Base-by-base conservation (phyloP, 2,329 filamentous ascomycete species). In the Claviceps humidiphila region DNA sequence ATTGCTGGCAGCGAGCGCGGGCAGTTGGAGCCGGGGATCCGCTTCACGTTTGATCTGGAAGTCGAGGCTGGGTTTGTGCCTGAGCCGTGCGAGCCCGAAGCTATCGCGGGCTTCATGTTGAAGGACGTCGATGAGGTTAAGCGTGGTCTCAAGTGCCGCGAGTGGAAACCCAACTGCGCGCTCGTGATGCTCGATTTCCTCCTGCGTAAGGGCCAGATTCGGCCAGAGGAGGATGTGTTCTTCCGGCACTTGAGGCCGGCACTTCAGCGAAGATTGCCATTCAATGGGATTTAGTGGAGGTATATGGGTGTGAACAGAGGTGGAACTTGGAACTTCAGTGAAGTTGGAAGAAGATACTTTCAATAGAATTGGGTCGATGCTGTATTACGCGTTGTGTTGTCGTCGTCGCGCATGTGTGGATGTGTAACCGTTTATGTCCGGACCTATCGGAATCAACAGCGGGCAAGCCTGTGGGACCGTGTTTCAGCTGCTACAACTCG, bases 151-250 rank as follows among this genome's bases (percentile, higher is more conserved):
- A 54, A 56, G 17, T 51, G 51, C 5, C 50, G 56, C 8, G 51
- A 51, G 30, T 70, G 67, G 67, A 70, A 70, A 58, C 66, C 67
- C n/a, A 69, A 68, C 50, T 68, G 65, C 47, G 67, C 61, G n/a
- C 55, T 69, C 5, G 66, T 68, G n/a, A 68, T 68, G 63, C 56
- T 70, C 24, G 65, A 68, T 45, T 70, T 68, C 49, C 53, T 70
- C 41, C 52, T 65, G 13, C 62, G 65, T 17, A 62, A 63, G 51
- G 58, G 60, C 4, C 59, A 62, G 38, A 53, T 67, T 42, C 56
- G 48, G 11, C 57, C 55, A 7, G 54, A 51, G 1, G 59, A 64
- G 4, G 61, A 64, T 40, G 56, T 54, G 22, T 54, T 56, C 5
- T 60, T 59, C 17, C 52, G 51, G 1, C 46, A 56, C 3, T 57